Base-by-base conservation (phyloP, 768 basidiomycete species). In the Sarcodon aspratus region DNA sequence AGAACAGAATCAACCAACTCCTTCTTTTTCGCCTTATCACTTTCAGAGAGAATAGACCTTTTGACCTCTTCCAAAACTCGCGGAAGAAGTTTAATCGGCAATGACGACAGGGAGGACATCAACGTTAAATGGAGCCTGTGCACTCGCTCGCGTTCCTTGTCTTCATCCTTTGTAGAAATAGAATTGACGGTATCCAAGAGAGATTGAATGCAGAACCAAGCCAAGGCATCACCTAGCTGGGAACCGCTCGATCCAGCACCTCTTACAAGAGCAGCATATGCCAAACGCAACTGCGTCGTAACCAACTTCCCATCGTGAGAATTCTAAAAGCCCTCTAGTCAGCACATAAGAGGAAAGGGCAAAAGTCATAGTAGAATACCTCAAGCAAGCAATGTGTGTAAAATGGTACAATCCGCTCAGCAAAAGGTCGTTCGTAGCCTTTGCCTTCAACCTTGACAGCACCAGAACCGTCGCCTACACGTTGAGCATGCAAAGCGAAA, bases 311-410 rank as follows among this genome's bases (percentile, higher is more conserved):
- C 78, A 36, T 83, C 75, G 1, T 60, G 59, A 1, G 85, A 80
- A 61, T 84, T 87, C 82, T 88, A 47, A 42, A 27, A 8, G 15
- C 7, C 17, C 15, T 17, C 2, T 9, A 2, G 5, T 8, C 9
- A 42, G 7, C 9, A 13, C 40, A 13, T 27, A 42, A 13, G 21
- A 27, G 40, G 13, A 42, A n/a, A 5, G 40, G 6, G 40, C 9
- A 13, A 42, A 27, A 42, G 40, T 9, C 27, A 13, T 13, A 27
- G 15, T n/a, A 42, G 33, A 44, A n/a, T 45, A 87, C 90, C 65
- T 84, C 76, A 38, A 92, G 73, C 13, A 94, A 66, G 59, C 80
- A 82, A 35, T 66, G 63, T 1, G 77, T 71, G 61, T 94, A 94
- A 58, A 83, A 87, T 0, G 86, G 85, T 1, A 87, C 72, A 56